A percentile compares a stretch with the other conserved stretches of the same genome.
Evolutionary conservation across 345 rosid genomes (phyloP).

Genomic region (Triadica sebifera): DNA sequence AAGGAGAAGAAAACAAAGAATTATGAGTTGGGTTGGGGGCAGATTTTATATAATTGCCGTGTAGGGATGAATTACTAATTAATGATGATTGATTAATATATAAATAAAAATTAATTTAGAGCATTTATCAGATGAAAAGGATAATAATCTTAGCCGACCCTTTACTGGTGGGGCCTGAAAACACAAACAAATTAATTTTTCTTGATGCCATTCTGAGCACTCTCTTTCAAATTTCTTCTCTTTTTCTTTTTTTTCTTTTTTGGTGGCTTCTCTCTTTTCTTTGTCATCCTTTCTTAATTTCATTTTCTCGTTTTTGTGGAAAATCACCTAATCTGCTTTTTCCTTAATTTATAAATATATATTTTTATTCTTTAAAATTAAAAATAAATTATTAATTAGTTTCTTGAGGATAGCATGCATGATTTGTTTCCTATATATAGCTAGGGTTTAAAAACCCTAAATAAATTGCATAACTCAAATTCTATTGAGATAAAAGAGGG

Average conservation of each 20-base stretch:
- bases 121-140: not conserved
- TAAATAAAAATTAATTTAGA: not conserved
- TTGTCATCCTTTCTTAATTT: too few species aligned
- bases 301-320: conserved; percentile 34
- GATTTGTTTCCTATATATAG: too few species aligned
- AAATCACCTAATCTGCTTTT: conserved; percentile 13
- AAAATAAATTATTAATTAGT: too few species aligned
- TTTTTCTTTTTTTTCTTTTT: not conserved
- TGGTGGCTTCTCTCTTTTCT: conserved; percentile 33
- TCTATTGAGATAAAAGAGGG: too few species aligned
- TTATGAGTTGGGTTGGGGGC: not conserved
- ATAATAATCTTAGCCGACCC: conserved; percentile 1
- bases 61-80: conserved; percentile 14
- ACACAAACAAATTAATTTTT: conserved; percentile 28
- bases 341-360: too few species aligned
- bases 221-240: conserved; percentile 31
- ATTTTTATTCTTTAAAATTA: too few species aligned
- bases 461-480: not conserved
- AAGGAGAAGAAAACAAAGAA: conserved; percentile 30
- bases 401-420: too few species aligned
- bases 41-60: conserved; percentile 20
- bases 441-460: too few species aligned
- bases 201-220: conserved; percentile 39
- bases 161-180: conserved; percentile 27
- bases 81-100: too few species aligned